Evolutionary conservation across 441 rosid species (phyloP).

Genomic region (Populus hybrid): DNA sequence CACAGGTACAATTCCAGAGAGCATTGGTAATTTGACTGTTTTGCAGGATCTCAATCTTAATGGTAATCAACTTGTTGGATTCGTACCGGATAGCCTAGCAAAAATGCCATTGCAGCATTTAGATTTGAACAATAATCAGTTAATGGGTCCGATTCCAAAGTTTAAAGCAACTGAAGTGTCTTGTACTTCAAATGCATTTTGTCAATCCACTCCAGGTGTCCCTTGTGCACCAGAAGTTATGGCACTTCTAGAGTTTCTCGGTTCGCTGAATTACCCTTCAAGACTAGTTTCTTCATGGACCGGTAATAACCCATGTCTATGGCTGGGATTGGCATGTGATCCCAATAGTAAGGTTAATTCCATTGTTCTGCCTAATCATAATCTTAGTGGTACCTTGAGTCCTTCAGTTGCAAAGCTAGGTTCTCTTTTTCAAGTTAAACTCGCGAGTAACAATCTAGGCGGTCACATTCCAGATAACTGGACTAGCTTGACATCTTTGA

Average conservation of each 20-base stretch:
- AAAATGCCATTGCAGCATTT: constrained; percentile 40
- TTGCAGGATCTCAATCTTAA: constrained; percentile 67
- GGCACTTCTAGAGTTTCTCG: constrained; percentile 59
- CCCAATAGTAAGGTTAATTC: constrained; percentile 24
- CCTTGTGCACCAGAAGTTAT: constrained; percentile 52
- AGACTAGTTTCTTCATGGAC: constrained; percentile 54
- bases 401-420: constrained; percentile 48
- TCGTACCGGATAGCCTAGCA: constrained; percentile 50
- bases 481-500: constrained; percentile 51
- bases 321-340: constrained; percentile 54
- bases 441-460: constrained; percentile 40
- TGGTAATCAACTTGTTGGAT: constrained; percentile 50
- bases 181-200: constrained; percentile 46
- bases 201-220: constrained; percentile 39
- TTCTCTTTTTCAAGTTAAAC: constrained; percentile 41
- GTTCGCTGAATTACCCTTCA: constrained; percentile 51
- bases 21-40: constrained; percentile 43
- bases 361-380: constrained; percentile 42
- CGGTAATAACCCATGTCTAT: constrained; percentile 67
- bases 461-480: constrained; percentile 55
- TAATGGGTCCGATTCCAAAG: constrained; percentile 63
- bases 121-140: constrained; percentile 23
- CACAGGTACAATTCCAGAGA: constrained; percentile 61
- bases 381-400: constrained; percentile 62
- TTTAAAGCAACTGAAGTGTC: constrained; percentile 40